Evolutionary conservation across 768 basidiomycete species (phyloP).

Genomic region (Kwoniella mangroviensis): DNA sequence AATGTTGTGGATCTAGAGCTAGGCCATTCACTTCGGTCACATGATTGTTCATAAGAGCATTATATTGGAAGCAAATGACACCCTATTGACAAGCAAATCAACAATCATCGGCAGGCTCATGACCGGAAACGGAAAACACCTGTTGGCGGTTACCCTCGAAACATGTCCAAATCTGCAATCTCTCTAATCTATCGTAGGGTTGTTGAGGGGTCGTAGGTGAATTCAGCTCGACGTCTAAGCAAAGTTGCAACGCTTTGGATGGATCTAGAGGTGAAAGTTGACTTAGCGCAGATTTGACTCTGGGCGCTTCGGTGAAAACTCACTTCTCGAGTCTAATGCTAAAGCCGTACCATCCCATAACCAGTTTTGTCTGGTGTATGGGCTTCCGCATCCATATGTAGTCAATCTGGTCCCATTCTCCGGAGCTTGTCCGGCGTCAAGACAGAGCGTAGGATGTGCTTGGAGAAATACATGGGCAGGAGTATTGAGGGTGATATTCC

Average conservation of each 20-base stretch:
- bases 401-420: background rate
- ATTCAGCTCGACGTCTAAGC: constrained; percentile 16
- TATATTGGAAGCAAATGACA: background rate
- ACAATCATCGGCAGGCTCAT: background rate
- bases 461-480: constrained; percentile 1
- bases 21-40: background rate
- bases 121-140: constrained; percentile 8
- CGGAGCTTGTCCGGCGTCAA: constrained; percentile 16
- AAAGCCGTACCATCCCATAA: background rate
- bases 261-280: background rate
- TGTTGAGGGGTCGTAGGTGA: background rate
- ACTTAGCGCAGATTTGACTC: background rate
- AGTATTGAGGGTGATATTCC: constrained; percentile 15
- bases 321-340: constrained; percentile 10
- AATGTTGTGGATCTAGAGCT: too few species aligned
- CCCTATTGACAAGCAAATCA: background rate
- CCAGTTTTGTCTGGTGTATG: background rate
- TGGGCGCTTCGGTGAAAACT: background rate
- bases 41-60: background rate
- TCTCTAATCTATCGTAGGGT: background rate
- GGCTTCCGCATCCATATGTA: constrained; percentile 7
- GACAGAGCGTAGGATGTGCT: constrained; percentile 8
- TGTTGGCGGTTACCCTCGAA: constrained; percentile 16
- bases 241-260: background rate
- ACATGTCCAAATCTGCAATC: constrained; percentile 15